Evolutionary conservation across 2,329 filamentous ascomycete genomes (phyloP), one percentile per base, ranked within the genome.

Genomic region (Didymella pinodella): DNA sequence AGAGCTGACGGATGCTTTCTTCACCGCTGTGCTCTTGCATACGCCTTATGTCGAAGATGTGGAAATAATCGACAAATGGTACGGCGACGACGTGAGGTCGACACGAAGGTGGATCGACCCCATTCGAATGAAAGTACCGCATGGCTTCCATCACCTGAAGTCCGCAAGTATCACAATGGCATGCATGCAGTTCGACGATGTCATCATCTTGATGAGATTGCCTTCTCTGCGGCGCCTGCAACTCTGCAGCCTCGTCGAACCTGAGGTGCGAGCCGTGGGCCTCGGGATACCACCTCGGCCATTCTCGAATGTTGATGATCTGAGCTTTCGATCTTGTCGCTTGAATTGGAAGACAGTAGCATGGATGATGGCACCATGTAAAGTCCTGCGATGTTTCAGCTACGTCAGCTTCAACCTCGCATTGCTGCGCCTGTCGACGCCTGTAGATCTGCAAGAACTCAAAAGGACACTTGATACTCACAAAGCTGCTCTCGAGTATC

Each of bases 351-450:
- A 59, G 26, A 54, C 56, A 2, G 41, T 54, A 1, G 56, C 50
- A 22, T 59, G 56, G 56, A 59, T 54, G 26, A 59, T 59, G 47
- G 50, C 56, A n/a, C 50, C 51, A 8, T 59, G 56, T 22, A 59
- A 47, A 25, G 32, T 18, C n/a, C 11, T 59, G 31, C 46, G 34
- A 32, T 41, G 50, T 26, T 59, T 59, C 36, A 50, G 40, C 50
- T 59, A 50, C 29, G 51, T 59, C 22, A 59, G 56, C 34, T 59
- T 59, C 56, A 59, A 59, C 10, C 46, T 59, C 2, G 56, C 56
- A 2, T 41, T 59, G 26, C 7, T 59, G 14, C 56, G 56, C 8
- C 22, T 59, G 3, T 59, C 56, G 12, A 54, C 26, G 7, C 56
- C 56, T 12, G 14, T 20, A 22, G 56, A 59, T 7, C n/a, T 59